phyloP scores from a whole-genome alignment of 345 rosid species.

The Luvunga scandens region DNA sequence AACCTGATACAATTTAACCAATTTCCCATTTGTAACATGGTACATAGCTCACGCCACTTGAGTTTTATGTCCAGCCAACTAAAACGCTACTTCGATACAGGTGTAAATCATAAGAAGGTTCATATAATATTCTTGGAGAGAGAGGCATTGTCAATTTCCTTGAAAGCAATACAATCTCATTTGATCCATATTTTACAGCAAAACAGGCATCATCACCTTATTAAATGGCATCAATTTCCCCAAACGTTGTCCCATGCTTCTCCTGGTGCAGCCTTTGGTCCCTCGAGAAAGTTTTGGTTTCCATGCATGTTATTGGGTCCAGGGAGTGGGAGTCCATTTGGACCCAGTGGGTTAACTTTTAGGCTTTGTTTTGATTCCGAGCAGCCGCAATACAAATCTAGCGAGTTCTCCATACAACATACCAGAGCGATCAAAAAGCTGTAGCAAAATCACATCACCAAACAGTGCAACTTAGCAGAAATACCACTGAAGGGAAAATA shows the following conservation, averaged over 20 bases:
- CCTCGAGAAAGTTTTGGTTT: conserved; percentile 26
- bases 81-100: background rate
- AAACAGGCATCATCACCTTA: background rate
- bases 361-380: conserved; percentile 31
- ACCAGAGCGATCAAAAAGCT: conserved; percentile 32
- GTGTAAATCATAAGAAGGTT: background rate
- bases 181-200: too few species aligned
- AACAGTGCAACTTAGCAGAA: background rate
- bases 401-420: conserved; percentile 38
- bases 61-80: background rate
- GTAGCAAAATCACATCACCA: background rate
- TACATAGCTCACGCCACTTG: background rate
- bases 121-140: background rate
- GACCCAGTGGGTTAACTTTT: conserved; percentile 24
- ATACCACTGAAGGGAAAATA: background rate
- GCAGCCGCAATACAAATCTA: conserved; percentile 36
- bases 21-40: background rate
- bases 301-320: conserved; percentile 21
- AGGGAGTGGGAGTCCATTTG: conserved; percentile 22
- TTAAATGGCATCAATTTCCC: conserved; percentile 16
- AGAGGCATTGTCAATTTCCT: background rate
- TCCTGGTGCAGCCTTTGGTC: conserved; percentile 31
- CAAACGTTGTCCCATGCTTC: conserved; percentile 40
- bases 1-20: background rate
- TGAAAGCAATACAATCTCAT: background rate